Conservation (phyloP, 148 eudicot genomes). For the Nepenthes gracilis region DNA sequence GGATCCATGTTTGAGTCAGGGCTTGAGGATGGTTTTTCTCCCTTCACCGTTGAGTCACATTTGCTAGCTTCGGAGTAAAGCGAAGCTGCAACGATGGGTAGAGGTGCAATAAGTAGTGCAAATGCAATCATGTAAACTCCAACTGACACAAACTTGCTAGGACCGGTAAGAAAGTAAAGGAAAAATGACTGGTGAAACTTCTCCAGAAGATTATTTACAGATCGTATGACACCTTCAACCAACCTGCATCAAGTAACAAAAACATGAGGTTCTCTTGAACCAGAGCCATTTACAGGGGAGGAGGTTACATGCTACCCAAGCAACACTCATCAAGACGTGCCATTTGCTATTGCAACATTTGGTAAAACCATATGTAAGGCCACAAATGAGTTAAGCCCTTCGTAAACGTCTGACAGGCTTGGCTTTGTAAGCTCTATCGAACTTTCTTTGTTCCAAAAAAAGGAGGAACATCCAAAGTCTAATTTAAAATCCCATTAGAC, state of each 20-base stretch:
- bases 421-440: too few species aligned
- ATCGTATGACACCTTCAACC: slow-evolving; percentile 72
- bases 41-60: slow-evolving; percentile 10
- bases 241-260: slow-evolving; percentile 45
- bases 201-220: slow-evolving; percentile 92
- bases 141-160: slow-evolving; percentile 86
- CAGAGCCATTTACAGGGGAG: too few species aligned
- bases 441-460: too few species aligned
- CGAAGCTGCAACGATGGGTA: slow-evolving; percentile 84
- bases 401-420: too few species aligned
- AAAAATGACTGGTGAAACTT: slow-evolving; percentile 98
- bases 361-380: too few species aligned
- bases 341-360: too few species aligned
- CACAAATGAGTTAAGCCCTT: too few species aligned
- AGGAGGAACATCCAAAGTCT: too few species aligned
- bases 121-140: slow-evolving; percentile 98
- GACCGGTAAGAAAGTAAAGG: slow-evolving; percentile 71
- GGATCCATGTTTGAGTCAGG: slow-evolving; percentile 9
- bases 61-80: slow-evolving; percentile 61
- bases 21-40: slow-evolving; percentile 11
- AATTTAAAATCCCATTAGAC: too few species aligned
- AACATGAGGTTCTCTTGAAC: not conserved
- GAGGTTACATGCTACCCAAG: too few species aligned
- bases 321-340: too few species aligned
- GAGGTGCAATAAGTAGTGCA: slow-evolving; percentile 81